Evolutionary conservation across 306 rosid species (phyloP).

Genomic region (Castanospermum australe): DNA sequence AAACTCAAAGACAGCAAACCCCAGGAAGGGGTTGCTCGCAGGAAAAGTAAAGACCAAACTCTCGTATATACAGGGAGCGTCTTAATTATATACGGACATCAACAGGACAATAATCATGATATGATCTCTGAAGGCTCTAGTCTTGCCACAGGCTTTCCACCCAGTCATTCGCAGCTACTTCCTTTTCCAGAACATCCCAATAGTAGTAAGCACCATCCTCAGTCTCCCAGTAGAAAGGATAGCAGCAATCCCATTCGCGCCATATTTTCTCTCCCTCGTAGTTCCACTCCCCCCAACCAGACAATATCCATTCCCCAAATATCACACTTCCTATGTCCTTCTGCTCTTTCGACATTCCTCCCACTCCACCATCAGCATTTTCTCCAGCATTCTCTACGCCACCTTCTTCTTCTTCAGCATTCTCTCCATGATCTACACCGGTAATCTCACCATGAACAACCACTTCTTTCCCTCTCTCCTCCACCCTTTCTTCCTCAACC

Average conservation of each 20-base stretch:
- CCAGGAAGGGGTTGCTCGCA: neutral
- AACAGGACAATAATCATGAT: too few species aligned
- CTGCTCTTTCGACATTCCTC: neutral
- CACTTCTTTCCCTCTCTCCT: neutral
- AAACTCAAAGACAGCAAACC: neutral
- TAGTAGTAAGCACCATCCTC: neutral
- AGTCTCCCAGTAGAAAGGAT: neutral
- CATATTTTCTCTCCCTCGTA: neutral
- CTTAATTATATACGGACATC: too few species aligned
- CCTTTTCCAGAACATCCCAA: neutral
- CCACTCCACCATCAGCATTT: neutral
- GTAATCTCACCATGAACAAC: neutral
- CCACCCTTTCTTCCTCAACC: too few species aligned
- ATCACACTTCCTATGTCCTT: neutral
- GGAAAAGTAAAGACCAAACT: neutral
- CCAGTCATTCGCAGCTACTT: neutral
- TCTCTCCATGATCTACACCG: neutral
- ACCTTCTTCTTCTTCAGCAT: neutral
- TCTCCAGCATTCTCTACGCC: neutral
- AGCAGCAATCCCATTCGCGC: neutral
- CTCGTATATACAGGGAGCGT: neutral
- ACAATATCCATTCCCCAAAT: neutral
- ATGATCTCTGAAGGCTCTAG: neutral
- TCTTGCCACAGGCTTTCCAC: neutral
- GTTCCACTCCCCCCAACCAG: neutral